Percentiles rank a stretch among this genome's conserved stretches.
Evolutionary conservation across 177 flowering plant species (phyloP).

Genomic region (Vitis hybrid): DNA sequence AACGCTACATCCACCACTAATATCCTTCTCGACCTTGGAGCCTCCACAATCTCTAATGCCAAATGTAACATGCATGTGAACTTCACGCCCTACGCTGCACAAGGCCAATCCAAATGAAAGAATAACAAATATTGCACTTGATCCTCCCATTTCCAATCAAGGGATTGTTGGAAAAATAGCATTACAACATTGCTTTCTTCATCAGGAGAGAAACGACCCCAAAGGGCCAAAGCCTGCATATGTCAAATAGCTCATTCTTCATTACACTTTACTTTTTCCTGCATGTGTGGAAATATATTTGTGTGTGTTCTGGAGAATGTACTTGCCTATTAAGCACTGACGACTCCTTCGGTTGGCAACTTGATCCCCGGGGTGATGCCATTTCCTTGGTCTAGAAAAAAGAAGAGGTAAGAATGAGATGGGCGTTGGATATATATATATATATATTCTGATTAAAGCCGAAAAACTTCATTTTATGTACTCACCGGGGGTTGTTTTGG

Average conservation of each 20-base stretch:
- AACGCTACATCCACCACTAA: too few species aligned
- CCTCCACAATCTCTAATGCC: not conserved
- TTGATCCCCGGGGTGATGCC: conserved; percentile 9
- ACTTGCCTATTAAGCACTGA: conserved; percentile 17
- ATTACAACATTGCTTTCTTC: too few species aligned
- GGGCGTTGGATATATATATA: not conserved
- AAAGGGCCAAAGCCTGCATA: conserved; percentile 12
- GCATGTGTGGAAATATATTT: not conserved
- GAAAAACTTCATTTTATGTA: not conserved
- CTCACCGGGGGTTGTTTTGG: conserved; percentile 42
- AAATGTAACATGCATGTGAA: not conserved
- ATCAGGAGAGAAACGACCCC: not conserved
- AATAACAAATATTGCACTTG: conserved; percentile 5
- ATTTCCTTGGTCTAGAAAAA: conserved; percentile 19
- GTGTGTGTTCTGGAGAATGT: not conserved
- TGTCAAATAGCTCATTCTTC: not conserved
- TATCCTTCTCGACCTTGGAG: not conserved
- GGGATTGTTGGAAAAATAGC: too few species aligned
- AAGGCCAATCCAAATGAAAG: conserved; percentile 15
- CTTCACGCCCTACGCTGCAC: not conserved
- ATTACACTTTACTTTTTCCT: not conserved
- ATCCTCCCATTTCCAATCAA: too few species aligned
- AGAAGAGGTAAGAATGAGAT: not conserved
- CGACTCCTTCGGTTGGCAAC: conserved; percentile 3
- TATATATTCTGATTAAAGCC: not conserved